A percentile compares a stretch with the other conserved stretches of the same genome.
phyloP scores from a whole-genome alignment of 305 asterid genomes.

The Fraxinus platypoda region DNA sequence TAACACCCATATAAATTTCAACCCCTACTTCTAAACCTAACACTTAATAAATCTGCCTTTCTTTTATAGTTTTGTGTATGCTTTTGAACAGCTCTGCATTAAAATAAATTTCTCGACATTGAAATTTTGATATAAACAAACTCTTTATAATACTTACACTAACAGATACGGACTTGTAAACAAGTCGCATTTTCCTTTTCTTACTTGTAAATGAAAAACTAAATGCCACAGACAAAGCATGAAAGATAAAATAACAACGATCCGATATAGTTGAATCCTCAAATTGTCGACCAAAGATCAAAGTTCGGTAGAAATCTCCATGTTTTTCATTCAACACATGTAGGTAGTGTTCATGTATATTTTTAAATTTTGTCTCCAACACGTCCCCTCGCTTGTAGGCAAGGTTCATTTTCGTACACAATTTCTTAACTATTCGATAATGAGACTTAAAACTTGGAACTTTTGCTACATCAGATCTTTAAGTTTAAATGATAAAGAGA shows the following conservation, averaged over 20 bases:
- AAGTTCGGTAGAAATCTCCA: neutral
- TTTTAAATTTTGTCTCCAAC: neutral
- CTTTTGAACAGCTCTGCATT: neutral
- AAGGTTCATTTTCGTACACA: neutral
- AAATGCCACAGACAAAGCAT: neutral
- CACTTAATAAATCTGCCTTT: neutral
- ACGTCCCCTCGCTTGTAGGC: neutral
- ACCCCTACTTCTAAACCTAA: neutral
- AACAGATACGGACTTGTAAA: neutral
- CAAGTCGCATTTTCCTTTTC: neutral
- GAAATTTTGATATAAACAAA: neutral
- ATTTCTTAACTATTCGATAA: neutral
- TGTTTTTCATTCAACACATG: neutral
- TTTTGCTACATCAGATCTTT: too few species aligned
- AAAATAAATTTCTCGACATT: neutral
- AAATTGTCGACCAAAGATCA: neutral
- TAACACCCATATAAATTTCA: neutral
- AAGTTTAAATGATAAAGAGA: neutral
- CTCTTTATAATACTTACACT: neutral
- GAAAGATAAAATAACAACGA: neutral
- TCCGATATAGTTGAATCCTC: too few species aligned
- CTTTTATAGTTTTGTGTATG: neutral
- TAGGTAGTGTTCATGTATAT: neutral
- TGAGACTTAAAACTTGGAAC: neutral
- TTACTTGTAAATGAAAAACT: neutral